Percentiles rank a stretch among this genome's conserved stretches.
Conservation (phyloP, 2,329 filamentous ascomycete genomes). For the Cytospora leucostoma region DNA sequence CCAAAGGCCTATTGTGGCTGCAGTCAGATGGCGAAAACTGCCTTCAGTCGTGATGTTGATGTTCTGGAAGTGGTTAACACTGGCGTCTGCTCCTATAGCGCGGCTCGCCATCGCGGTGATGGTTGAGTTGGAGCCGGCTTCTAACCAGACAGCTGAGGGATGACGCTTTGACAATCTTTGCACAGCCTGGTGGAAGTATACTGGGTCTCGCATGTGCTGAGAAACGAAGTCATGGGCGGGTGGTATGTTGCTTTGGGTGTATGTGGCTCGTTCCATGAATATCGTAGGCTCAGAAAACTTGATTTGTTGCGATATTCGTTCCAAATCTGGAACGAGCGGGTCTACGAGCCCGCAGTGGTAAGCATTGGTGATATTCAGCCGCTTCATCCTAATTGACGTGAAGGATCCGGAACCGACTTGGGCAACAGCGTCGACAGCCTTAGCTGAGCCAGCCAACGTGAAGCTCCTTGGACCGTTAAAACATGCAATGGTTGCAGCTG, state of each 20-base stretch:
- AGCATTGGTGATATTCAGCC: conserved; percentile 47
- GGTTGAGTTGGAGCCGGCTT: conserved; percentile 45
- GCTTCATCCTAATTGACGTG: conserved; percentile 38
- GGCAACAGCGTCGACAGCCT: conserved; percentile 37
- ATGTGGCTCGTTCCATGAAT: background rate
- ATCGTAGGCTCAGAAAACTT: background rate
- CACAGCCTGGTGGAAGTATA: background rate
- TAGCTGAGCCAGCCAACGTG: conserved; percentile 42
- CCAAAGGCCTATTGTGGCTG: conserved; percentile 42
- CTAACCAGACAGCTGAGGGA: conserved; percentile 39
- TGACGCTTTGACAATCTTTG: conserved; percentile 20
- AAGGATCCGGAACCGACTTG: conserved; percentile 37
- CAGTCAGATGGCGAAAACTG: conserved; percentile 29
- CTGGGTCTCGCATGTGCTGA: background rate
- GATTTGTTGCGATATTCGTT: background rate
- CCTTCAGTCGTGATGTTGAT: conserved; percentile 31
- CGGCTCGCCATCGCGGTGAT: conserved; percentile 39
- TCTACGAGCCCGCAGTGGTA: conserved; percentile 50
- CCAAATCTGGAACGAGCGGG: conserved; percentile 30
- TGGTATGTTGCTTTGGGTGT: background rate
- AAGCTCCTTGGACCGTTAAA: conserved; percentile 47
- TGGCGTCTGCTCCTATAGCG: conserved; percentile 21
- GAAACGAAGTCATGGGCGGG: background rate
- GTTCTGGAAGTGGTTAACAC: conserved; percentile 32
- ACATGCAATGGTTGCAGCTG: conserved; percentile 44